A percentile compares a stretch with the other conserved stretches of the same genome.
Evolutionary conservation across 75 land plant species (phyloP).

Genomic region (Picea sitchensis): DNA sequence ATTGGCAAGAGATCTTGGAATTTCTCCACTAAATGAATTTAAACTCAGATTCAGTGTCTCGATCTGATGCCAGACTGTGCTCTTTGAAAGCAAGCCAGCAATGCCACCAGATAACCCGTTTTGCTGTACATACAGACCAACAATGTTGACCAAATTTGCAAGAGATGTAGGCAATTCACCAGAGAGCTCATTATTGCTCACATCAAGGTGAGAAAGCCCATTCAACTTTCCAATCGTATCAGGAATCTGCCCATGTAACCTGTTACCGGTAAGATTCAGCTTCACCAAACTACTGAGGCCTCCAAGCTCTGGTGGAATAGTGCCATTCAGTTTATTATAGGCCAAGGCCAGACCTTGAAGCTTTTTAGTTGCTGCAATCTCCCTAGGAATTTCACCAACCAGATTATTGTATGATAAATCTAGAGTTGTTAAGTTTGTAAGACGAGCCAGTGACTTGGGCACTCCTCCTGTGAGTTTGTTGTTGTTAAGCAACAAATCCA

Average conservation of each 20-base stretch:
- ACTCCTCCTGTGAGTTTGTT: slow-evolving; percentile 59
- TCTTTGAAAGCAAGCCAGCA: slow-evolving; percentile 16
- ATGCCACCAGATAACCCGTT: slow-evolving; percentile 23
- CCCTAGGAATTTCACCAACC: slow-evolving; percentile 21
- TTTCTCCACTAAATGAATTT: slow-evolving; percentile 21
- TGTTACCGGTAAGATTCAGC: slow-evolving; percentile 26
- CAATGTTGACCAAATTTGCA: slow-evolving; percentile 16
- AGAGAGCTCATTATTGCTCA: slow-evolving; percentile 22
- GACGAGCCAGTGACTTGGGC: slow-evolving; percentile 39
- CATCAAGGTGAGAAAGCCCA: slow-evolving; percentile 16
- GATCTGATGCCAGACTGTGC: slow-evolving; percentile 21
- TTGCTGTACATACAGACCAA: slow-evolving; percentile 17
- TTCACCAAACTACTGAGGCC: slow-evolving; percentile 22
- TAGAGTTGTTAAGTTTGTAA: slow-evolving; percentile 42
- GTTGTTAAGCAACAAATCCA: slow-evolving; percentile 29
- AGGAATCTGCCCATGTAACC: slow-evolving; percentile 20
- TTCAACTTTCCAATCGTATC: slow-evolving; percentile 22
- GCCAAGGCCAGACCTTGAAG: slow-evolving; percentile 16
- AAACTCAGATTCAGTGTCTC: slow-evolving; percentile 23
- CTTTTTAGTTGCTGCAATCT: slow-evolving; percentile 9
- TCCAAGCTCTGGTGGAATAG: slow-evolving; percentile 27
- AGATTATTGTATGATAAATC: slow-evolving; percentile 20
- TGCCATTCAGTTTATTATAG: slow-evolving; percentile 11
- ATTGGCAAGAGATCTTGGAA: slow-evolving; percentile 19
- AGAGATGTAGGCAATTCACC: slow-evolving; percentile 19